These are phyloP conservation scores for Lepidium sativum DNA, from an alignment of 345 rosid species.

Conservation along the genomic window DNA sequence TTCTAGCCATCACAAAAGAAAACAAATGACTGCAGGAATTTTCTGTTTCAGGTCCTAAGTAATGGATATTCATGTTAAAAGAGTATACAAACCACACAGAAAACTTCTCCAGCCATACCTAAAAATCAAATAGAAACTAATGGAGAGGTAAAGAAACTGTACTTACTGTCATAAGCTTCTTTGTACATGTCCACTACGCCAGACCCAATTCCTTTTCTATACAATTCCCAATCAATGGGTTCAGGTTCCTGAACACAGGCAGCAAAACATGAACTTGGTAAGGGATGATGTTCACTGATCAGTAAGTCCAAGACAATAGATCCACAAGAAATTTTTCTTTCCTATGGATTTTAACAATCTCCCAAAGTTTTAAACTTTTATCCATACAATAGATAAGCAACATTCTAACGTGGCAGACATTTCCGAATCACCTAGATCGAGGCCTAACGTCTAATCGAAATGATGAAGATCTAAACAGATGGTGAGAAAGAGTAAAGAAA, in stretches of 20 bases:
- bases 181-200: constrained; percentile 93
- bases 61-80: background rate
- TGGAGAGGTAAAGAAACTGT: background rate
- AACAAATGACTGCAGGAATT: background rate
- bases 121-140: background rate
- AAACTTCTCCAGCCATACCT: background rate
- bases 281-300: background rate
- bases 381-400: no score
- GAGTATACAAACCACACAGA: background rate
- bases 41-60: background rate
- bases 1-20: background rate
- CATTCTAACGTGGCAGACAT: background rate
- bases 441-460: background rate
- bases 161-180: constrained; percentile 79
- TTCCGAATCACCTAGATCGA: background rate
- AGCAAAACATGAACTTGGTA: background rate
- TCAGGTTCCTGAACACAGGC: constrained; percentile 63
- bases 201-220: constrained; percentile 74
- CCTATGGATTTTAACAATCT: background rate
- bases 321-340: no score
- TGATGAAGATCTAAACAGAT: background rate
- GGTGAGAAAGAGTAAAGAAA: background rate
- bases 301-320: no score
- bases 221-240: constrained; percentile 84
- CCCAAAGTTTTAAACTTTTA: background rate